Base-by-base conservation (phyloP, 2,329 filamentous ascomycete genomes). In the Pseudogymnoascus sp. region DNA sequence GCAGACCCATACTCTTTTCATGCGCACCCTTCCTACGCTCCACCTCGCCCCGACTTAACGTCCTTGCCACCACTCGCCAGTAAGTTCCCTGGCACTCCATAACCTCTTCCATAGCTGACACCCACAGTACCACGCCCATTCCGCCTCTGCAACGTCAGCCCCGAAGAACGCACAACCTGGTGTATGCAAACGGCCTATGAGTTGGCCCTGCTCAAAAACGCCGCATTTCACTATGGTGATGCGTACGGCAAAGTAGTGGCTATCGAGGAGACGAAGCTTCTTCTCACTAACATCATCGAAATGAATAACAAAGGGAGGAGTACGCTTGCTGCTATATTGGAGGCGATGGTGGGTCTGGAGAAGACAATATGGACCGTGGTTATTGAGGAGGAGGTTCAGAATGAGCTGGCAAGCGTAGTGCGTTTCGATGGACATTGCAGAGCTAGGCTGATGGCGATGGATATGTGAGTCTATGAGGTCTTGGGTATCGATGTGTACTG, bases 121-220 rank as follows among this genome's bases (percentile, higher is more conserved):
- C 29, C 29, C n/a, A 33, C 15, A 55, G 48, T 35, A 55, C 29
- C 48, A 13, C 48, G 48, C 1, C 48, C 29, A 21, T 55, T 55
- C 48, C 48, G 48, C 29, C 48, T 55, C 29, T 55, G 48, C 29
- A 55, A 55, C 27, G 29, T 55, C 48, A 55, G 48, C 48, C 29
- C 15, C n/a, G 29, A 55, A 10, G 48, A 55, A 55, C 29, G 48
- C n/a, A 5, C 48, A 21, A 21, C 29, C 0, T 55, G 48, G 48
- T 55, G 48, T n/a, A 21, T 55, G 48, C 48, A 55, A 33, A 33
- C 48, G 1, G 48, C 48, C 48, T 55, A 55, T 6, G 48, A 55
- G 48, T 29, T 55, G 29, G 48, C 48, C 15, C 15, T 55, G 9
- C 48, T 55, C 48, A 55, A 55, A 35, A 55, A 55, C 29, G 21